These are phyloP conservation scores for Eutrema heterophyllum DNA, from an alignment of 345 rosid species.

Conservation along the genomic window DNA sequence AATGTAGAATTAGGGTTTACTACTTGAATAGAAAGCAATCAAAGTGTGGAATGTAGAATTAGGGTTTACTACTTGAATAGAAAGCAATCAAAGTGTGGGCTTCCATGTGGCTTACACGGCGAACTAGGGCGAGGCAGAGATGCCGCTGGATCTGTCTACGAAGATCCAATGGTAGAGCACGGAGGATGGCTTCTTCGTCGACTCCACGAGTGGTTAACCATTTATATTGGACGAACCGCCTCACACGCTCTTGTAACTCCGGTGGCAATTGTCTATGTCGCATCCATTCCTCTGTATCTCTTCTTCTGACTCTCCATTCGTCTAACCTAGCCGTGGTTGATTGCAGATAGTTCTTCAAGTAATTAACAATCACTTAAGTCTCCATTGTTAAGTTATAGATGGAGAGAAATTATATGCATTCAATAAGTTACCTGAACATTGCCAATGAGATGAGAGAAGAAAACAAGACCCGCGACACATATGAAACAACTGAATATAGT, in stretches of 20 bases:
- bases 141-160: slow-evolving; percentile 74
- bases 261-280: slow-evolving; percentile 81
- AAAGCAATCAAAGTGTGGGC: background rate
- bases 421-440: slow-evolving; percentile 58
- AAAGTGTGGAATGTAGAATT: background rate
- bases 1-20: background rate
- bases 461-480: slow-evolving; percentile 63
- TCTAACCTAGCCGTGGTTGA: slow-evolving; percentile 78
- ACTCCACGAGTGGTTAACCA: slow-evolving; percentile 86
- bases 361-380: background rate
- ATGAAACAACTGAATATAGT: slow-evolving; percentile 58
- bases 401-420: background rate
- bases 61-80: background rate
- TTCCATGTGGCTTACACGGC: slow-evolving; percentile 49
- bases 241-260: slow-evolving; percentile 72
- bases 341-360: slow-evolving; percentile 66
- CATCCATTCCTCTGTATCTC: slow-evolving; percentile 98
- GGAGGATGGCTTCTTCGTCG: slow-evolving; percentile 71
- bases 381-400: background rate
- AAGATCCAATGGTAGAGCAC: slow-evolving; percentile 66
- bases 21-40: background rate
- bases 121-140: slow-evolving; percentile 81
- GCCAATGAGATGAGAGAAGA: slow-evolving; percentile 85
- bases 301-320: slow-evolving; percentile 81
- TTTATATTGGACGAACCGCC: slow-evolving; percentile 74